A percentile compares a stretch with the other conserved stretches of the same genome.
Evolutionary conservation across 1,284 basidiomycete species (phyloP).

Genomic region (Cystobasidium pallidum): DNA sequence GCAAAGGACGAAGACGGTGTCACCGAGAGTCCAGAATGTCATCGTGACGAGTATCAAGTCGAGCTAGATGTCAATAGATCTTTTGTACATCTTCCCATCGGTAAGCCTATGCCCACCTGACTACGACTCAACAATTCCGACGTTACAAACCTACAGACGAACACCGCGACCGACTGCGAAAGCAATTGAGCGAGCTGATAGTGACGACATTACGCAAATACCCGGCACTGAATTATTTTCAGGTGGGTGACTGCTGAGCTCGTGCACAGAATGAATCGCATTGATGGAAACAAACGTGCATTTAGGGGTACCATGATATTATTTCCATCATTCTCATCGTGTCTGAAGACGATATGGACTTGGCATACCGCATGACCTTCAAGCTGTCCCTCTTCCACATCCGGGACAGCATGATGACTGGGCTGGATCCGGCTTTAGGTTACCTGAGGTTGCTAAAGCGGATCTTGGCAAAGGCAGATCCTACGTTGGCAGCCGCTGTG

Average conservation of each 20-base stretch:
- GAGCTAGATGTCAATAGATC: slow-evolving; percentile 53
- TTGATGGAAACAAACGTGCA: no score
- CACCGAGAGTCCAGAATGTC: slow-evolving; percentile 34
- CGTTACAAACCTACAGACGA: slow-evolving; percentile 40
- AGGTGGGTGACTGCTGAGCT: slow-evolving; percentile 49
- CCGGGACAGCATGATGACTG: slow-evolving; percentile 52
- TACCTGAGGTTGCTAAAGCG: slow-evolving; percentile 52
- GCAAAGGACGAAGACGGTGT: slow-evolving; percentile 11
- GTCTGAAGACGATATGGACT: slow-evolving; percentile 47
- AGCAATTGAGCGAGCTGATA: slow-evolving; percentile 49
- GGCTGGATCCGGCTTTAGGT: slow-evolving; percentile 53
- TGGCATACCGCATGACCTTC: slow-evolving; percentile 41
- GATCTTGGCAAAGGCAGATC: slow-evolving; percentile 47
- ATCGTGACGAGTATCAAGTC: slow-evolving; percentile 52
- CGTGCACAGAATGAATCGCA: no score
- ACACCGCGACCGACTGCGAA: slow-evolving; percentile 46
- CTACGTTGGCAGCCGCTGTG: slow-evolving; percentile 45
- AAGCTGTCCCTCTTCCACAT: slow-evolving; percentile 50
- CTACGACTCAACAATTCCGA: no score
- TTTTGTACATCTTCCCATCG: slow-evolving; percentile 51
- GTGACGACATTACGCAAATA: slow-evolving; percentile 49
- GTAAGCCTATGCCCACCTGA: slow-evolving; percentile 41
- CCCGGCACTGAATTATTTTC: slow-evolving; percentile 53
- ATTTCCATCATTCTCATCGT: slow-evolving; percentile 52
- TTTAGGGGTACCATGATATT: slow-evolving; percentile 50